Conservation (phyloP, 1,139 yeast genomes). For the Scheffersomyces segobiensis region DNA sequence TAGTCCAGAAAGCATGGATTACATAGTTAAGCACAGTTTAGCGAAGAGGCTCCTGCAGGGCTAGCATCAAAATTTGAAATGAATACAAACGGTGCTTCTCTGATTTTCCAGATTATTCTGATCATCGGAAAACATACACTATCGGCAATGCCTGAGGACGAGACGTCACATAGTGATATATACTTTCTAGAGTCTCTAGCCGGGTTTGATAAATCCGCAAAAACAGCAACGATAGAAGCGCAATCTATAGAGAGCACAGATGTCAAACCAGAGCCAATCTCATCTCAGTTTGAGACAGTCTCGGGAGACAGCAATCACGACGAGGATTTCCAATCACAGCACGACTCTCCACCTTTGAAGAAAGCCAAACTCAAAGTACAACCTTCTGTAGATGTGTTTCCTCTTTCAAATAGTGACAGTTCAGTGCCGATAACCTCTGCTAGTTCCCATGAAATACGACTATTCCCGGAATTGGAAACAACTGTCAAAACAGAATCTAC, state of each 20-base stretch:
- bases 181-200: not conserved
- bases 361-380: not conserved
- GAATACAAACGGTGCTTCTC: not conserved
- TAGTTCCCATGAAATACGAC: not conserved
- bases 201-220: not conserved
- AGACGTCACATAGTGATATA: not conserved
- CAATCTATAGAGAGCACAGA: not conserved
- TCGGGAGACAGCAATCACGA: not conserved
- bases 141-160: not conserved
- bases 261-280: not conserved
- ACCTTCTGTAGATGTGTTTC: not conserved
- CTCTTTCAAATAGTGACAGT: not conserved
- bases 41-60: not conserved
- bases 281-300: not conserved
- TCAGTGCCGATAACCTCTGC: not conserved
- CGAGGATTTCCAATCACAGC: not conserved
- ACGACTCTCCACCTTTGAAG: not conserved
- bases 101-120: not conserved
- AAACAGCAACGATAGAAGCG: not conserved
- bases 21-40: not conserved
- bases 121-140: not conserved
- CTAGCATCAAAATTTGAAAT: not conserved
- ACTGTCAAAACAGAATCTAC: not conserved
- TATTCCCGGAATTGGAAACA: not conserved
- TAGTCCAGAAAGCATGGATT: not conserved